A percentile compares a stretch with the other conserved stretches of the same genome.
phyloP scores from a whole-genome alignment of 495 filamentous ascomycete species.

The Cryomyces antarcticus region DNA sequence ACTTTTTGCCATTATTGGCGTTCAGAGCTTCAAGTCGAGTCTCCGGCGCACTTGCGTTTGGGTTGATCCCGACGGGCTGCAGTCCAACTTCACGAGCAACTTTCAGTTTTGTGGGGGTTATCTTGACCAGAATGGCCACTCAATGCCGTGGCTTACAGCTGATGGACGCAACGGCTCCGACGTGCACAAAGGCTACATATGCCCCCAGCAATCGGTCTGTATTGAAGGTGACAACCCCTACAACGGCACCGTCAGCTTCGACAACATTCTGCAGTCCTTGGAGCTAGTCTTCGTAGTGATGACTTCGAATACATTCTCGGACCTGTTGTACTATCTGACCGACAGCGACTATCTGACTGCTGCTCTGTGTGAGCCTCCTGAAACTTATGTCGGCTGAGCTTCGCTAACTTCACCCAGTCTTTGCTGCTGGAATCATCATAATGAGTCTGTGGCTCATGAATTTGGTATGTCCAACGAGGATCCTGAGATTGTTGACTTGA shows the following conservation, averaged over 20 bases:
- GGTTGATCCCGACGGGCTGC: conserved; percentile 30
- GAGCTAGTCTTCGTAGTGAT: conserved; percentile 98
- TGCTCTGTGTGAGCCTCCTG: conserved; percentile 21
- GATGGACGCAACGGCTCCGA: conserved; percentile 24
- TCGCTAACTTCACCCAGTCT: conserved; percentile 21
- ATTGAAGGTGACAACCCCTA: conserved; percentile 62
- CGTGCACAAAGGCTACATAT: conserved; percentile 73
- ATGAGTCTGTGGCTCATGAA: conserved; percentile 95
- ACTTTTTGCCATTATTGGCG: conserved; percentile 86
- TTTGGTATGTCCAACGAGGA: conserved; percentile 21
- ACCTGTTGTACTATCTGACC: conserved; percentile 80
- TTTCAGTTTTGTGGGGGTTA: conserved; percentile 78
- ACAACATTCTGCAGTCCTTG: conserved; percentile 78
- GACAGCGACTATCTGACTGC: conserved; percentile 78
- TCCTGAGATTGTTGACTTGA: too few species aligned
- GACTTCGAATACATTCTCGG: conserved; percentile 90
- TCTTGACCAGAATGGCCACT: conserved; percentile 36
- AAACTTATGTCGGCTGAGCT: conserved; percentile 24
- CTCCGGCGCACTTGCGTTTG: conserved; percentile 75
- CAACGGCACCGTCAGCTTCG: conserved; percentile 77
- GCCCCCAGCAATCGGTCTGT: conserved; percentile 63
- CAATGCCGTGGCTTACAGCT: conserved; percentile 43
- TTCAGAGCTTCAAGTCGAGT: conserved; percentile 96
- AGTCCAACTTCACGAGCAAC: conserved; percentile 10
- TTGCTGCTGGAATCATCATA: conserved; percentile 70